Evolutionary conservation across 148 eudicot genomes (phyloP).

Genomic region (Rheum nobile): DNA sequence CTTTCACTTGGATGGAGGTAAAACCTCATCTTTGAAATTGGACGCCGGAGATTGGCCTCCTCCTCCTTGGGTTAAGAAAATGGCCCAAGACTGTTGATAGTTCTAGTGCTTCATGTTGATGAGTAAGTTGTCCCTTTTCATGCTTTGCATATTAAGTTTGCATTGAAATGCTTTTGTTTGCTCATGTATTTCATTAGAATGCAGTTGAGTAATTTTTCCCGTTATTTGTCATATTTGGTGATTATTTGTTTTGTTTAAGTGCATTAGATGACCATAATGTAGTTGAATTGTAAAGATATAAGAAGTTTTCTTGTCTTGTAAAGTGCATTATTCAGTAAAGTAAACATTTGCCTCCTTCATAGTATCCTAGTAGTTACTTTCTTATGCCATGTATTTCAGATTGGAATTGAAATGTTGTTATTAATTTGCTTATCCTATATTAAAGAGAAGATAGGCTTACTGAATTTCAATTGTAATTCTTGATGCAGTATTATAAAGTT

Average conservation of each 20-base stretch:
- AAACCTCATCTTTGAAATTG: not conserved
- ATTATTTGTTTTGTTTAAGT: not conserved
- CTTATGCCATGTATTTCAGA: too few species aligned
- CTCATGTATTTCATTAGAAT: too few species aligned
- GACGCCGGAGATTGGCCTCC: not conserved
- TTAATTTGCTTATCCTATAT: not conserved
- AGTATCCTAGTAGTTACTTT: too few species aligned
- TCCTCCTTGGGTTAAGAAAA: not conserved
- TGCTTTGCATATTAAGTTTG: too few species aligned
- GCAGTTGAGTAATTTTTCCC: too few species aligned
- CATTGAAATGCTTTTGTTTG: not conserved
- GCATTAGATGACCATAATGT: too few species aligned
- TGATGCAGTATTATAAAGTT: too few species aligned
- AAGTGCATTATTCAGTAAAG: not conserved
- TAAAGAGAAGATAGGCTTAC: too few species aligned
- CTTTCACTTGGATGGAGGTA: not conserved
- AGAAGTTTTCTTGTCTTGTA: too few species aligned
- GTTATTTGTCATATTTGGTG: too few species aligned
- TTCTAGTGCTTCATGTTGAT: not conserved
- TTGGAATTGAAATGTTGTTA: not conserved
- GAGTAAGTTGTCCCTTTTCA: not conserved
- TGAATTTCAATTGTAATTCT: too few species aligned
- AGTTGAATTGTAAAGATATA: too few species aligned
- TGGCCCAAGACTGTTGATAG: not conserved
- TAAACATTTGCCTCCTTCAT: not conserved